Evolutionary conservation across 2,329 filamentous ascomycete genomes (phyloP).

Genomic region (Fusarium gaditjirri): DNA sequence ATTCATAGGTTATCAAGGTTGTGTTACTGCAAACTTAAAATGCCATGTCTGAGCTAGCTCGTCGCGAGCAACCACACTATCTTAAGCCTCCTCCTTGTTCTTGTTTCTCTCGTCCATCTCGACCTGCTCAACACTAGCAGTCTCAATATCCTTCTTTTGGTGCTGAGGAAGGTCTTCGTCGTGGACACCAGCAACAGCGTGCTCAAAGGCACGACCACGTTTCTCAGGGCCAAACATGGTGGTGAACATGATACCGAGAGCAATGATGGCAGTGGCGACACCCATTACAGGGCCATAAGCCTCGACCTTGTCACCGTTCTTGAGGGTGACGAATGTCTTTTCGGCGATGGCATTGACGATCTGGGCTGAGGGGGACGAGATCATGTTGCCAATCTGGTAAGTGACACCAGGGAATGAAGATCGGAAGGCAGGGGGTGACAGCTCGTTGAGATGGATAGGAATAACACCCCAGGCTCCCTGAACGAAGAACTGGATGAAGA

Average conservation of each 20-base stretch:
- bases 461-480: constrained; percentile 75
- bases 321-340: constrained; percentile 63
- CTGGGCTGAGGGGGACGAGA: constrained; percentile 76
- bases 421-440: constrained; percentile 76
- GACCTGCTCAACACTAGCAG: constrained; percentile 40
- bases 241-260: constrained; percentile 73
- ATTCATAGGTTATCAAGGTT: constrained; percentile 8
- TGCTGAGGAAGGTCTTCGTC: constrained; percentile 22
- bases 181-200: constrained; percentile 56
- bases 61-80: accelerated
- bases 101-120: constrained; percentile 36
- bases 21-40: background rate
- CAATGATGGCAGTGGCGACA: constrained; percentile 80
- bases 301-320: constrained; percentile 67
- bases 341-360: constrained; percentile 82
- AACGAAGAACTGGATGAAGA: constrained; percentile 76
- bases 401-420: constrained; percentile 77
- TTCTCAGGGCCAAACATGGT: constrained; percentile 79
- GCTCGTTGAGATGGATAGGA: constrained; percentile 78
- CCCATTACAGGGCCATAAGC: constrained; percentile 82
- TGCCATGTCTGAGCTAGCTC: background rate
- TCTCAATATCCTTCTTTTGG: constrained; percentile 45
- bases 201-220: constrained; percentile 75
- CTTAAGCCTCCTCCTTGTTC: constrained; percentile 14
- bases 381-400: constrained; percentile 81